Base-by-base conservation (phyloP, 179 eudicot genomes). In the Silene vulgaris region DNA sequence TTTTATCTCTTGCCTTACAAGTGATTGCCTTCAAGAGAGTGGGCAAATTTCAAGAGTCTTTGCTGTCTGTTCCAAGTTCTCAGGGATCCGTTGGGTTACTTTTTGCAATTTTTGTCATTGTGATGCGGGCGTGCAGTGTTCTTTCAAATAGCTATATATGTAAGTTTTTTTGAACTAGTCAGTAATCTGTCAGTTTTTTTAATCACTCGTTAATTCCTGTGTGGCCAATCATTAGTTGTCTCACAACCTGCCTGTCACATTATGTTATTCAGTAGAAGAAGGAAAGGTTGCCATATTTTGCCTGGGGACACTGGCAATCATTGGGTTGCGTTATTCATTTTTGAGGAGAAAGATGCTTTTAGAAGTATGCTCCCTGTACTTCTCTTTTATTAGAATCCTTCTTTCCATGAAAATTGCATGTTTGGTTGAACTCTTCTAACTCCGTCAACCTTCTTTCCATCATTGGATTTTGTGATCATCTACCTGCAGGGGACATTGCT, bases 111-210 rank as follows among this genome's bases (percentile, higher is more conserved):
- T 64, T 82, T 64, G 78, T 85, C 13, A 88, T 87, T 78, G 76
- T 84, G 66, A 77, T 90, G 66, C 96, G 99, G 65, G 95, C 96
- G 5, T 77, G 82, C 84, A 92, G 97, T 83, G 88, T 92, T 77
- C 91, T 95, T 48, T 88, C 99, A 30, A 92, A 90, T 83, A 95
- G 99, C 78, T 95, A 84, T 73, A 95, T 92, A 76, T 76, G 99
- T 95, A 90, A 95, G 99, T 79, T 70, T 60, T 72, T 63, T 8
- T 40, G 9, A 40, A 40, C 40, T 35, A 40, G 11, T 40, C 48
- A 0, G 9, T 8, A 40, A 40, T 8, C 12, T 76, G 99, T 92
- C 89, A 95, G 99, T 79, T 70, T 63, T 70, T 69, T 76, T 35
- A 30, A 29, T 13, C 50, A 43, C 21, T 35, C 29, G 35, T 73